Base-by-base conservation (phyloP, 805 yeast genomes). In the Pichia scutulata region DNA sequence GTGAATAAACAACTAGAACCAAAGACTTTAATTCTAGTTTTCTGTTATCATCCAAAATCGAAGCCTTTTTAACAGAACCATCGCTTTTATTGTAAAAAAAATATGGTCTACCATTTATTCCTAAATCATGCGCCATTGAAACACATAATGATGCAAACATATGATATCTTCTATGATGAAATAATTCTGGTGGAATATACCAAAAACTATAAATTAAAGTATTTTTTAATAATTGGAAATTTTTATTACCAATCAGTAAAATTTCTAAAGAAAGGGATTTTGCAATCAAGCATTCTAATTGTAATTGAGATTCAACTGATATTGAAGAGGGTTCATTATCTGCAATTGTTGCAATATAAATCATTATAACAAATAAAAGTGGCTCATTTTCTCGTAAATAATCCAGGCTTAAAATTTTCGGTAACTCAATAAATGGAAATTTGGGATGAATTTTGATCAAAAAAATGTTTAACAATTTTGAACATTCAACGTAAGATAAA, bases 101-200 rank as follows among this genome's bases (percentile, higher is more conserved):
- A 57, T 62, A 71, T 18, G 79, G 73, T 43, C 78, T 61, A 25
- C 84, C 78, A 23, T 80, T 78, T 6, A 89, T 73, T 0, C 95
- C 95, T 48, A 89, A 67, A 63, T 89, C 97, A 57, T 80, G 84
- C 2, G 86, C 75, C 65, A 89, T 71, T 4, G 84, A 72, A 14
- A 83, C 78, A 47, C 89, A 80, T 22, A 87, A 69, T 14, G 78
- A 70, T 49, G 80, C 78, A 55, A 87, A 74, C 47, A 88, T 70
- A 61, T 86, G 93, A 55, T 83, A 82, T 44, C 95, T 77, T 51
- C 95, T 78, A 57, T 85, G 86, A 55, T 82, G 86, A 56, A 86
- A 86, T 57, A 86, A 70, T 64, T 88, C 96, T 0, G 96, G 86
- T 4, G 87, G 78, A 56, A 85, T 86, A 62, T 88, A 89, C 96